Conservation (phyloP, 148 eudicot genomes). For the Tetragonia tetragonoides region DNA sequence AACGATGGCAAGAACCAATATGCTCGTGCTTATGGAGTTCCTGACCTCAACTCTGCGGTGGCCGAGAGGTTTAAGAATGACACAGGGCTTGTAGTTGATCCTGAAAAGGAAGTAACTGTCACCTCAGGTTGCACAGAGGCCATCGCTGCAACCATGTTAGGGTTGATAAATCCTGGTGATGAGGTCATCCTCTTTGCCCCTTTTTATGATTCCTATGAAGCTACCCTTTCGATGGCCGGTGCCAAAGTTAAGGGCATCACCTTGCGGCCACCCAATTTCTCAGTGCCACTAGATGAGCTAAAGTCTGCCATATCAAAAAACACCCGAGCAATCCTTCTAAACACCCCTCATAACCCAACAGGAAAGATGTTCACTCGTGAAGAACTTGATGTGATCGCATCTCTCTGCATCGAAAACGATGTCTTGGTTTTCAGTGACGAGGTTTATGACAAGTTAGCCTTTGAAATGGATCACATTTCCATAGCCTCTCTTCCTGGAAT, state of each 20-base stretch:
- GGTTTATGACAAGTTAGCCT: constrained; percentile 90
- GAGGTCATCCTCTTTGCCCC: constrained; percentile 96
- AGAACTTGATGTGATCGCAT: constrained; percentile 77
- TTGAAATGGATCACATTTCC: constrained; percentile 96
- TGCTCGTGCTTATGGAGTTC: constrained; percentile 93
- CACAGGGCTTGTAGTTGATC: constrained; percentile 73
- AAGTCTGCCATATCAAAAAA: constrained; percentile 60
- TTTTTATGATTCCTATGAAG: constrained; percentile 93
- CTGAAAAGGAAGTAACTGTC: constrained; percentile 94
- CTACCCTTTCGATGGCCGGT: constrained; percentile 98
- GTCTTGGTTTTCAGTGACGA: constrained; percentile 89
- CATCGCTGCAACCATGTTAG: constrained; percentile 91
- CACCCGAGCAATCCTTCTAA: constrained; percentile 85
- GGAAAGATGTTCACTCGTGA: constrained; percentile 90
- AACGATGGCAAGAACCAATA: constrained; percentile 88
- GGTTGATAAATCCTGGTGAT: constrained; percentile 90
- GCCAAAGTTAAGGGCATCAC: constrained; percentile 76
- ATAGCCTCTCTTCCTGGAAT: constrained; percentile 95
- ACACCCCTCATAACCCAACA: constrained; percentile 95
- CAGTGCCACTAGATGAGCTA: constrained; percentile 76
- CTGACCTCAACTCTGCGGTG: constrained; percentile 86
- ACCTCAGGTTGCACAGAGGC: constrained; percentile 99
- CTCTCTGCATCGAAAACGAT: constrained; percentile 79
- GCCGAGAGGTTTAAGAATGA: constrained; percentile 81
- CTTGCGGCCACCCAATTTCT: constrained; percentile 72